Evolutionary conservation across 441 rosid species (phyloP).

Genomic region (Pelargonium fulgidum): DNA sequence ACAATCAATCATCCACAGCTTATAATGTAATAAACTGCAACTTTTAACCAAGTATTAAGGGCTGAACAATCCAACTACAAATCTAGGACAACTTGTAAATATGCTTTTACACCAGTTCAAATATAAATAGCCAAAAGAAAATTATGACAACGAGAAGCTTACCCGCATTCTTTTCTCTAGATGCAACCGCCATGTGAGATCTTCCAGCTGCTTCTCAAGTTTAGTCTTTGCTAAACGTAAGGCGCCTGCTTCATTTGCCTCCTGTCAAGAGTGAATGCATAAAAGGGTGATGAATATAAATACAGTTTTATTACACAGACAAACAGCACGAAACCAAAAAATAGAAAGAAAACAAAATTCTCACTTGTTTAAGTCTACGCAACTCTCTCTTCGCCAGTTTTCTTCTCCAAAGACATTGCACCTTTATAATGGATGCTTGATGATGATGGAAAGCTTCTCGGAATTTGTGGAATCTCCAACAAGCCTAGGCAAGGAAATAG

Average conservation of each 20-base stretch:
- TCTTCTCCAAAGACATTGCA: slow-evolving; percentile 90
- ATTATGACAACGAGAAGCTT: slow-evolving; percentile 24
- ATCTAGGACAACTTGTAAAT: not conserved
- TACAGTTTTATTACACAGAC: slow-evolving; percentile 11
- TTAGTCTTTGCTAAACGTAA: slow-evolving; percentile 86
- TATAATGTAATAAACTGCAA: too few relatives aligned
- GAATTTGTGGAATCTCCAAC: slow-evolving; percentile 73
- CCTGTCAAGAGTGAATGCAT: slow-evolving; percentile 40
- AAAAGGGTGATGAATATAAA: slow-evolving; percentile 2
- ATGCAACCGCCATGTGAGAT: slow-evolving; percentile 85
- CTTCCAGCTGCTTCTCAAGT: slow-evolving; percentile 93
- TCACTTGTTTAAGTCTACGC: slow-evolving; percentile 70
- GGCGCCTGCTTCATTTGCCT: slow-evolving; percentile 92
- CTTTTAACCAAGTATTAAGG: not conserved
- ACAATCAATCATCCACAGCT: too few relatives aligned
- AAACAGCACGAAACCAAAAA: not conserved
- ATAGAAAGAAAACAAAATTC: slow-evolving; percentile 13
- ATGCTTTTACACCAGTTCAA: not conserved
- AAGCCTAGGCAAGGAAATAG: slow-evolving; percentile 35
- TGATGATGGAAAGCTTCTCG: slow-evolving; percentile 52
- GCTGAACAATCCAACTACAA: not conserved
- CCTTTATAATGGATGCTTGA: slow-evolving; percentile 60
- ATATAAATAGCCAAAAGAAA: not conserved
- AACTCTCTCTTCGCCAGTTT: slow-evolving; percentile 81
- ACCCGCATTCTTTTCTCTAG: slow-evolving; percentile 90